Conservation (phyloP, 1,139 yeast genomes). For the Taphrina pruni region DNA sequence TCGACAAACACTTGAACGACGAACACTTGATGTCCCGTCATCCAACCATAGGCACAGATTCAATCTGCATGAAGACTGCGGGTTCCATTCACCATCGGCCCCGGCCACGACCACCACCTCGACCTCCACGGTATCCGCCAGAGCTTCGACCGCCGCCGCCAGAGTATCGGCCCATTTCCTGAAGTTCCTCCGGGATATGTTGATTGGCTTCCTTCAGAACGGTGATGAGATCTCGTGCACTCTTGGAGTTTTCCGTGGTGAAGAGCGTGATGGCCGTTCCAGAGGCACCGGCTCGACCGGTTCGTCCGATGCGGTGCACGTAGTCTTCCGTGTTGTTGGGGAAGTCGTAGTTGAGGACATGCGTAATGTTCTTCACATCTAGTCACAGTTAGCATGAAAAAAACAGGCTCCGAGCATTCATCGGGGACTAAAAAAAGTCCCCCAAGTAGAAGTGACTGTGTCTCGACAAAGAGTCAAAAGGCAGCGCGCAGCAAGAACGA, state of each 20-base stretch:
- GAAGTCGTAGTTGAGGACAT: conserved; percentile 93
- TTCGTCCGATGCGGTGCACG: conserved; percentile 95
- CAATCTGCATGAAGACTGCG: neutral
- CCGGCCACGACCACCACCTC: conserved; percentile 63
- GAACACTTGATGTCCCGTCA: too few relatives aligned
- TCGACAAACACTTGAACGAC: too few relatives aligned
- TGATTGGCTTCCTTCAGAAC: conserved; percentile 97
- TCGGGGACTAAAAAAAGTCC: neutral
- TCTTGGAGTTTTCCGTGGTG: conserved; percentile 82
- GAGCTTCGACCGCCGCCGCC: conserved; percentile 57
- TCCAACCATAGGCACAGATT: too few relatives aligned
- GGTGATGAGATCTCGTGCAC: conserved; percentile 88
- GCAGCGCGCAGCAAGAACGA: conserved; percentile 26
- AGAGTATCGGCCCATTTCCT: conserved; percentile 56
- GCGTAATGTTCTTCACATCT: conserved; percentile 97
- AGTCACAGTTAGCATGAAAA: conserved; percentile 20
- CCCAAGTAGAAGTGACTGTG: conserved; percentile 21
- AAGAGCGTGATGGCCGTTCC: conserved; percentile 97
- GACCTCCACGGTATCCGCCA: conserved; percentile 61
- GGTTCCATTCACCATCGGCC: conserved; percentile 50
- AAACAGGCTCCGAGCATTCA: neutral
- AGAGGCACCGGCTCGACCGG: conserved; percentile 96
- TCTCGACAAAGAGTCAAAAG: conserved; percentile 20
- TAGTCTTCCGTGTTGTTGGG: conserved; percentile 98
- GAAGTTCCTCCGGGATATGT: conserved; percentile 64